Evolutionary conservation across 768 basidiomycete species (phyloP).

Genomic region (Harrya chromipes): DNA sequence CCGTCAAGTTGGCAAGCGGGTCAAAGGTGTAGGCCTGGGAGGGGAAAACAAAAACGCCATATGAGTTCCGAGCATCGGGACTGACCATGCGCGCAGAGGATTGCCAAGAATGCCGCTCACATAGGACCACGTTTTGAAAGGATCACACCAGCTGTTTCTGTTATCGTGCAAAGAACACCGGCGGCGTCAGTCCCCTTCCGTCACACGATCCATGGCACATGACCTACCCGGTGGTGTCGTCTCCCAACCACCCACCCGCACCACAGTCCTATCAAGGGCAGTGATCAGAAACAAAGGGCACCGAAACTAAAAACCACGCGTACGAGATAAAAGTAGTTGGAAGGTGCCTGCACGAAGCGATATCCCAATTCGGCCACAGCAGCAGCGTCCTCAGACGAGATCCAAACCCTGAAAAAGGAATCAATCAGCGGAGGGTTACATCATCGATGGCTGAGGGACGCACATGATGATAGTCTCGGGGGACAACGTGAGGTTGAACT

Average conservation of each 20-base stretch:
- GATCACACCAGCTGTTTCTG: slow-evolving; percentile 48
- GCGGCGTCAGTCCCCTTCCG: neutral
- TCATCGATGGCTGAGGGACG: neutral
- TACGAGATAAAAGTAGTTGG: slow-evolving; percentile 53
- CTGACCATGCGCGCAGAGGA: no score
- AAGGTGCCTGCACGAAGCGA: slow-evolving; percentile 46
- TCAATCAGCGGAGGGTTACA: neutral
- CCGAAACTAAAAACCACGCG: neutral
- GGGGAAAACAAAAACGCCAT: no score
- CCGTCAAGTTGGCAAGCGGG: slow-evolving; percentile 43
- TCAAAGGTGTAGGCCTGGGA: slow-evolving; percentile 38
- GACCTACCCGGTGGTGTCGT: slow-evolving; percentile 29
- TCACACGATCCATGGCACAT: neutral
- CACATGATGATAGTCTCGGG: slow-evolving; percentile 44
- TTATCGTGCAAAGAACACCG: neutral
- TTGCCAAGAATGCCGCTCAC: slow-evolving; percentile 25
- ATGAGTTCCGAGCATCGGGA: neutral
- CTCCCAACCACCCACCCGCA: slow-evolving; percentile 45
- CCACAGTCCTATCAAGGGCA: slow-evolving; percentile 40
- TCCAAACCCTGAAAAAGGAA: slow-evolving; percentile 40
- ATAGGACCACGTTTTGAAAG: slow-evolving; percentile 51
- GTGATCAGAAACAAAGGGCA: neutral
- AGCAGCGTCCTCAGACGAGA: slow-evolving; percentile 39
- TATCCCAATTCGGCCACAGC: slow-evolving; percentile 39
- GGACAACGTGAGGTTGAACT: slow-evolving; percentile 36